Conservation (phyloP, 1,284 basidiomycete species). For the Xerocomus amazonicus region DNA sequence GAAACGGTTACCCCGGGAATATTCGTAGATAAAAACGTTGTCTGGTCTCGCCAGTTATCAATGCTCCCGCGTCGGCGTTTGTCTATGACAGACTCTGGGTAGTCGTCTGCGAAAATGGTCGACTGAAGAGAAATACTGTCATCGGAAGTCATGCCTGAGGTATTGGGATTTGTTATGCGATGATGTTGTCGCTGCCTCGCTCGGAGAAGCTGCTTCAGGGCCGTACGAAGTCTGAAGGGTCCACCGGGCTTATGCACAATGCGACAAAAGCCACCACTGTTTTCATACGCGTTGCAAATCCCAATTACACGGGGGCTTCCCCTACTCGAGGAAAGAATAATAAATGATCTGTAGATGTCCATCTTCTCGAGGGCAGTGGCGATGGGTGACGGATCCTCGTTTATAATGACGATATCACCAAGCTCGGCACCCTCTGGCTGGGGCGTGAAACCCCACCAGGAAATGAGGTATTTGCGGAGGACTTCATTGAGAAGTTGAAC, state of each 20-base stretch:
- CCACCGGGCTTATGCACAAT: constrained; percentile 89
- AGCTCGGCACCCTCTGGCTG: constrained; percentile 39
- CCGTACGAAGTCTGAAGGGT: constrained; percentile 68
- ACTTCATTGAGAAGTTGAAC: constrained; percentile 64
- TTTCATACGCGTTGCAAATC: constrained; percentile 67
- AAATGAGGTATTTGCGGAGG: constrained; percentile 61
- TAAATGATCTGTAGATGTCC: constrained; percentile 62
- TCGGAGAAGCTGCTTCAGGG: constrained; percentile 71
- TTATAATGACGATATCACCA: constrained; percentile 81
- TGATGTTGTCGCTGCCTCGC: constrained; percentile 38
- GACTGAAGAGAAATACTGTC: constrained; percentile 31
- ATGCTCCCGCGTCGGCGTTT: constrained; percentile 22
- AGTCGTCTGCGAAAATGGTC: constrained; percentile 29
- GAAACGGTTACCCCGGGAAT: constrained; percentile 16
- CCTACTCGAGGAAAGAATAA: constrained; percentile 70
- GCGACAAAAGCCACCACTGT: constrained; percentile 82
- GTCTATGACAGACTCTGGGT: constrained; percentile 13
- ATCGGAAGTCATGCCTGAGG: constrained; percentile 21
- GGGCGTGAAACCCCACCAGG: constrained; percentile 78
- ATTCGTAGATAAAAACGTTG: constrained; percentile 9
- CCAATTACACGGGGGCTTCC: constrained; percentile 63
- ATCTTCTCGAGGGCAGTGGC: constrained; percentile 53
- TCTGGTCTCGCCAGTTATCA: constrained; percentile 26
- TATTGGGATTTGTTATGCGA: constrained; percentile 18
- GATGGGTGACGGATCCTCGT: constrained; percentile 71